Base-by-base conservation (phyloP, 352 stramenopile genomes). In the Globisporangium barbulae region DNA sequence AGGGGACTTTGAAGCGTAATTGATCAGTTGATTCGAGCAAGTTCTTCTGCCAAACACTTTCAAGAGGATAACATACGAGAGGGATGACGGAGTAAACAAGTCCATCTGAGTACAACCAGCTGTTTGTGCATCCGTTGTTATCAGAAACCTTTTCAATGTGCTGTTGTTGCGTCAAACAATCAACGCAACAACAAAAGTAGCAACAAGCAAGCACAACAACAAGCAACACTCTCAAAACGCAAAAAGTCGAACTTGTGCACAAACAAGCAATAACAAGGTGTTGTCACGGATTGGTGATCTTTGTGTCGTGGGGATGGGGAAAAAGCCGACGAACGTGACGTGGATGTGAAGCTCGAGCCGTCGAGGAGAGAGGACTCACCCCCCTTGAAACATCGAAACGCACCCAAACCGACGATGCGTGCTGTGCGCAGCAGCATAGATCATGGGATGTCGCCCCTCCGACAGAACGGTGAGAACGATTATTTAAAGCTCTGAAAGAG, bases 101-200 rank as follows among this genome's bases (percentile, higher is more conserved):
- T 49, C 31, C 35, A 59, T 59, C 53, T 59, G 53, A 59, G 53
- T 37, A 59, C 53, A 59, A 49, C 28, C 53, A 59, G 21, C 53
- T 59, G 35, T 9, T 28, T 28, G 25, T 28, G 25, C 22, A 31
- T 31, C n/a, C 19, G 13, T 0, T 3, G 22, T 61, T 61, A 45
- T 61, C 54, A 61, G 54, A 50, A 52, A 54, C 17, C 4, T 39
- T 39, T 39, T 10, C 33, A 39, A 5, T 9, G 33, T 39, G 33
- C 33, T 39, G 33, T 39, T 39, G 33, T 39, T 39, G 33, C 15
- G 22, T 17, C 7, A 8, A 10, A 52, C 12, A 52, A 17, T 52
- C 45, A 52, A 5, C 33, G 5, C 33, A 39, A 39, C 33, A 39
- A 39, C 25, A 28, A 28, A 28, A 39, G 2, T 39, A 5, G 33